Percentiles rank a stretch among this genome's conserved stretches.
Conservation (phyloP, 106 monocot genomes). For the Xerophyta viscosa region DNA sequence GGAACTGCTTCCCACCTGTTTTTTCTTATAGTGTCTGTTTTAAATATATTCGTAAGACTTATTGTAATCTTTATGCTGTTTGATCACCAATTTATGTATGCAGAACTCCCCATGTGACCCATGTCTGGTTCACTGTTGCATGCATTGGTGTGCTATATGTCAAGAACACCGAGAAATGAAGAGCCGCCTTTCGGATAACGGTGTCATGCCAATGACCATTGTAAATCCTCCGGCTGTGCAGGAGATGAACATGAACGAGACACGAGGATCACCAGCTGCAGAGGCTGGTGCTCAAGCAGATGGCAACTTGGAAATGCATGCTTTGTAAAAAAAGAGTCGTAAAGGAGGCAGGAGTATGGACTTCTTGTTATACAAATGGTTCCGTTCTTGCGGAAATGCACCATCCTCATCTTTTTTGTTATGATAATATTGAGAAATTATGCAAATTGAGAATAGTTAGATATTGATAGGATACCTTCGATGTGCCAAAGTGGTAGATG, state of each 20-base stretch:
- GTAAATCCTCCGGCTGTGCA: constrained; percentile 73
- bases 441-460: too few relatives aligned
- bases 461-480: too few relatives aligned
- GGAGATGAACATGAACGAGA: constrained; percentile 57
- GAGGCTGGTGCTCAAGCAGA: constrained; percentile 19
- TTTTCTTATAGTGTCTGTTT: too few relatives aligned
- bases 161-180: constrained; percentile 95
- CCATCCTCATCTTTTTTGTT: too few relatives aligned
- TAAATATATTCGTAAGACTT: too few relatives aligned
- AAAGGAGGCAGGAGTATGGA: too few relatives aligned
- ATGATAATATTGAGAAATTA: too few relatives aligned
- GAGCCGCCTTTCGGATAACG: constrained; percentile 56
- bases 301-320: constrained; percentile 42
- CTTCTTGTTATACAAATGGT: too few relatives aligned
- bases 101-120: constrained; percentile 96
- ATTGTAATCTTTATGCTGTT: too few relatives aligned
- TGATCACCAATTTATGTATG: neutral
- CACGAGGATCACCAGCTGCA: constrained; percentile 6
- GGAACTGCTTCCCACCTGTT: too few relatives aligned
- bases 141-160: constrained; percentile 94
- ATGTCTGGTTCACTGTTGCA: constrained; percentile 85
- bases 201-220: constrained; percentile 56
- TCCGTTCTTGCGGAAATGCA: too few relatives aligned
- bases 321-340: constrained; percentile 45
- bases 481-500: too few relatives aligned